Percentiles rank a stretch among this genome's conserved stretches.
These are phyloP conservation scores for Colletotrichum sp. DNA, from an alignment of 2,329 filamentous ascomycete species.

Conservation along the genomic window DNA sequence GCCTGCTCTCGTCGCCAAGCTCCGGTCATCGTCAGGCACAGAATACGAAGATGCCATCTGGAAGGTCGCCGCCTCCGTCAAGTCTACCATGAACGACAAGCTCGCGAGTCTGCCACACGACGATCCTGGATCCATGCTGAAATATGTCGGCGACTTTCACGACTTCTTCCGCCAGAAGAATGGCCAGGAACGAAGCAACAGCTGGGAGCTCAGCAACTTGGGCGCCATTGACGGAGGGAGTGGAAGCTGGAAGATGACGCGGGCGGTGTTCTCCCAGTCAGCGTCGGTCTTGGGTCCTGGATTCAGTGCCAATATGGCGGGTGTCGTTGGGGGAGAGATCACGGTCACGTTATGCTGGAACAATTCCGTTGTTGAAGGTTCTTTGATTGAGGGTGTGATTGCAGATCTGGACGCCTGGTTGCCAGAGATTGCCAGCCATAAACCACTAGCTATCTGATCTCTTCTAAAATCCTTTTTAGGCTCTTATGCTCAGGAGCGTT, in stretches of 20 bases:
- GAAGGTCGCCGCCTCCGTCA: slow-evolving; percentile 41
- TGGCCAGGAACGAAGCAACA: slow-evolving; percentile 43
- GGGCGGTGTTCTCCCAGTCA: slow-evolving; percentile 57
- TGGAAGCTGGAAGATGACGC: slow-evolving; percentile 40
- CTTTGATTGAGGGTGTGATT: slow-evolving; percentile 40
- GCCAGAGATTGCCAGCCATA: slow-evolving; percentile 25
- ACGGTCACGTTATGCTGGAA: slow-evolving; percentile 54
- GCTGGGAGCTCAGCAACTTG: slow-evolving; percentile 61
- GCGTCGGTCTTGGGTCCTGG: slow-evolving; percentile 47
- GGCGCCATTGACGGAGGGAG: slow-evolving; percentile 39
- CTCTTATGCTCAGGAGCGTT: too few species aligned
- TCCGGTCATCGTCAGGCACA: slow-evolving; percentile 25
- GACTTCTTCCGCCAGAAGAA: slow-evolving; percentile 45
- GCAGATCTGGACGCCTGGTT: slow-evolving; percentile 40
- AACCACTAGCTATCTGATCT: neutral
- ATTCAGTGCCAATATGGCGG: slow-evolving; percentile 51
- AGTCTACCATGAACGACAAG: slow-evolving; percentile 36
- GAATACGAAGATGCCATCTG: slow-evolving; percentile 42
- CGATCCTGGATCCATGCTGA: slow-evolving; percentile 47
- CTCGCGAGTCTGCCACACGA: slow-evolving; percentile 42
- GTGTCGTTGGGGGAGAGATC: slow-evolving; percentile 46
- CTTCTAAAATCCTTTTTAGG: neutral
- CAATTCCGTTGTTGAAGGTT: slow-evolving; percentile 44
- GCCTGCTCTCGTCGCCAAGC: slow-evolving; percentile 24
- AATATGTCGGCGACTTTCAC: slow-evolving; percentile 48